Evolutionary conservation across 116 monocot genomes (phyloP), one percentile per base, ranked within the genome.

Genomic region (Phalaenopsis hybrid): DNA sequence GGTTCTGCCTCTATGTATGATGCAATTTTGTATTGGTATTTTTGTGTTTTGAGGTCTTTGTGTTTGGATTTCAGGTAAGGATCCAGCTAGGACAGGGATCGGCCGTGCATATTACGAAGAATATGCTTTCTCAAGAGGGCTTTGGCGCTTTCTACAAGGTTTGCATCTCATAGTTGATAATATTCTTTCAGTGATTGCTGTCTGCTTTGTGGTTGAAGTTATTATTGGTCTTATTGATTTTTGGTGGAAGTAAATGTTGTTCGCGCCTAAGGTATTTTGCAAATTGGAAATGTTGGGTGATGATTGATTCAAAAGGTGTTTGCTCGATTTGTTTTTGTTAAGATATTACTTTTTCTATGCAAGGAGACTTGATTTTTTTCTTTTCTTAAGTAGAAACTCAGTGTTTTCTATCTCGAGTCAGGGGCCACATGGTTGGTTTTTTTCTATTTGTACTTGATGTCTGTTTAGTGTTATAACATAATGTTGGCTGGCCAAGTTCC

Each of bases 1-100:
- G 34, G 59, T 63, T n/a, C 34, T 65, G 49, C 9, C 4, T 18
- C 70, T 51, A 49, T 23, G 7, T 44, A 41, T 73, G 12, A 55
- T 45, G 57, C 3, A 70, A 6, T 70, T 70, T 70, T 15, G 15
- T 70, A 13, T 70, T 70, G 18, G 45, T 7, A 17, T 75, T 75
- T 43, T 45, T 44, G 28, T 12, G 41, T 74, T 79, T 67, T 57
- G 49, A 17, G 75, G 20, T 77, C 0, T 70, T 78, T 78, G 23
- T 58, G 13, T 57, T 79, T 80, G 75, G 8, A 18, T 89, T 82
- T 48, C 67, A 90, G 90, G 90, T 90, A 44, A 86, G 88, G 86
- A 90, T 90, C 85, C 90, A 90, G 68, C 49, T 90, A 67, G 90
- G 90, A 1, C 86, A 90, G 81, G 90, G 90, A 82, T 90, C 90